Evolutionary conservation across 345 rosid species (phyloP), one percentile per base, ranked within the genome.

Genomic region (Rhodamnia rubescens): DNA sequence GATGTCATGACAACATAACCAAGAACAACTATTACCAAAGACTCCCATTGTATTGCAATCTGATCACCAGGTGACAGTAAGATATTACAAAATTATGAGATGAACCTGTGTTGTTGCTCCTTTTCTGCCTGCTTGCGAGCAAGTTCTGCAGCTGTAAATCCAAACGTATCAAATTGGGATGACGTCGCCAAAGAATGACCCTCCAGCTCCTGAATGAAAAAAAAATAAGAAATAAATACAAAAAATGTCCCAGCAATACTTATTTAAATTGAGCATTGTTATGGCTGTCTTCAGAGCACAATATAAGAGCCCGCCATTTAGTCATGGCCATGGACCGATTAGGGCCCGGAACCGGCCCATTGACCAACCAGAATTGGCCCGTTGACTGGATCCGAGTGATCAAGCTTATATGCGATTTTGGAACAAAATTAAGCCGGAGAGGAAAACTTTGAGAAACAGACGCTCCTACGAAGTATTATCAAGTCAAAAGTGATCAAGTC

Each of bases 161-260:
- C 99, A 93, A 97, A 97, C 29, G 99, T 97, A 90, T 97, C 99
- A 89, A 97, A 97, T 80, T 96, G 95, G 26, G 96, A 91, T 81
- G 97, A 91, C 21, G 98, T 93, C 50, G 92, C 92, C 87, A 97
- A 88, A 81, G 92, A 88, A 80, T 86, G 91, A 81, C 96, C 95
- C 87, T 94, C 99, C 90, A 96, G 54, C 82, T 97, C 99, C 99
- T 97, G 88, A 83, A 89, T 87, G 82, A 86, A 81, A 52, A 81
- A 52, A 14, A n/a, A 29, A 61, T 74, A 61, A 56, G n/a, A 75
- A 52, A 88, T 57, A 49, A 26, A 49, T 49, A 9, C 9, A 11
- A 69, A 53, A 69, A 69, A 69, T 36, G 6, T 32, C 44, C 78
- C 44, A 32, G 78, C 42, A 69, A 69, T 8, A 32, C 47, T 16